Conservation (phyloP, 768 basidiomycete genomes). For the Agrocybe praecox region DNA sequence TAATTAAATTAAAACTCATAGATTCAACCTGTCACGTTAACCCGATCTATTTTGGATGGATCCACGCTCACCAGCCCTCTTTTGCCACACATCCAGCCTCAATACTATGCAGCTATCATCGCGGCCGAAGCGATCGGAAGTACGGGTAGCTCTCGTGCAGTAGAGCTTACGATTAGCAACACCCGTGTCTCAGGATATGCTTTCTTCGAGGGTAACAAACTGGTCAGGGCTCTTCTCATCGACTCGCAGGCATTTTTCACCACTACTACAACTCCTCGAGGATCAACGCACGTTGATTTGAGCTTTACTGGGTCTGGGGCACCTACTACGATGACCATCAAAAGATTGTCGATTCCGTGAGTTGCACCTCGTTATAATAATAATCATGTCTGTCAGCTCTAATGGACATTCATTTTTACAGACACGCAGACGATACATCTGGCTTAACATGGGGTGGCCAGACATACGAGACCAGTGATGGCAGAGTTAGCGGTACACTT, state of each 20-base stretch:
- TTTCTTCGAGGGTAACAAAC: conserved; percentile 47
- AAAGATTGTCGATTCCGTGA: conserved; percentile 50
- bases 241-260: conserved; percentile 56
- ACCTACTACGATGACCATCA: conserved; percentile 41
- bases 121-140: conserved; percentile 58
- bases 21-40: conserved; percentile 67
- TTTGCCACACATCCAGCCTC: conserved; percentile 63
- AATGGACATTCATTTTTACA: conserved; percentile 13
- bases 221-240: conserved; percentile 58
- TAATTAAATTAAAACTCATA: conserved; percentile 22
- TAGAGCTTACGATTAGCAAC: conserved; percentile 53
- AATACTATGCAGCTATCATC: conserved; percentile 68
- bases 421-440: conserved; percentile 50
- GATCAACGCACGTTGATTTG: conserved; percentile 44
- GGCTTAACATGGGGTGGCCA: conserved; percentile 62
- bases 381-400: too few species aligned
- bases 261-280: conserved; percentile 35
- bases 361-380: neutral
- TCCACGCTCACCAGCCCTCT: conserved; percentile 48
- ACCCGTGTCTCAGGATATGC: conserved; percentile 60
- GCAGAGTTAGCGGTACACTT: conserved; percentile 37
- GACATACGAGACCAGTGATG: conserved; percentile 55
- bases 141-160: conserved; percentile 38
- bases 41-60: conserved; percentile 59
- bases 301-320: conserved; percentile 29